Base-by-base conservation (phyloP, 73 alveolate genomes). In the Symbiodinium natans region DNA sequence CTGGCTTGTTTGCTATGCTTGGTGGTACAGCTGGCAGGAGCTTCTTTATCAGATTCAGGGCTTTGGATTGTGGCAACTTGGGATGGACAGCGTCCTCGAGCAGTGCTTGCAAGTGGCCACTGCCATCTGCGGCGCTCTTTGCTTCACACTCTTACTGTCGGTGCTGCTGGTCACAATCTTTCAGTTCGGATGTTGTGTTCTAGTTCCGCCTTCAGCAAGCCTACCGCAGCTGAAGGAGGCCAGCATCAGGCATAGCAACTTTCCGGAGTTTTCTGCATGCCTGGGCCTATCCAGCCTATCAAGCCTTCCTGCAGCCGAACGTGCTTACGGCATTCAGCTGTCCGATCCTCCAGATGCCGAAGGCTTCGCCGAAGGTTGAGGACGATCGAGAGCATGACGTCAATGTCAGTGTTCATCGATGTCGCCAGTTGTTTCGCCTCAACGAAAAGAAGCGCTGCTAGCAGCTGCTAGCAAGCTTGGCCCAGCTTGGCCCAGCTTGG, bases 1-100 rank as follows among this genome's bases (percentile, higher is more conserved):
- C 10, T 88, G 95, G 95, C 95, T 88, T 21, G 95, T 88, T 48
- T 88, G 95, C 46, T 88, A 88, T 41, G 95, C 95, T 29, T 88
- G 95, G 95, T 88, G 95, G 95, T 88, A 88, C 41, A 82, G 86
- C 5, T 88, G 95, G 95, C 95, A 88, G 41, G 95, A 88, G 56
- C 39, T 88, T 29, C 73, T 88, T 46, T 88, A 88, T 33, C 95
- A 88, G 48, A 63, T 88, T 39, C 86, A 88, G 46, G 95, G 95
- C 56, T 88, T 39, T 23, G 95, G 95, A 19, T 71, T 88, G 25
- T 88, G 95, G 95, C 42, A 68, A 3, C 43, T 88, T 43, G 46
- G 46, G 27, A 54, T 75, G 86, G 31, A 59, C 19, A 41, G 48
- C 46, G 74, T 83, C 38, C n/a, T 68, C 36, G 95, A 88, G 77